These are phyloP conservation scores for Phytopythium kandeliae DNA, from an alignment of 352 stramenopile species.

Conservation along the genomic window DNA sequence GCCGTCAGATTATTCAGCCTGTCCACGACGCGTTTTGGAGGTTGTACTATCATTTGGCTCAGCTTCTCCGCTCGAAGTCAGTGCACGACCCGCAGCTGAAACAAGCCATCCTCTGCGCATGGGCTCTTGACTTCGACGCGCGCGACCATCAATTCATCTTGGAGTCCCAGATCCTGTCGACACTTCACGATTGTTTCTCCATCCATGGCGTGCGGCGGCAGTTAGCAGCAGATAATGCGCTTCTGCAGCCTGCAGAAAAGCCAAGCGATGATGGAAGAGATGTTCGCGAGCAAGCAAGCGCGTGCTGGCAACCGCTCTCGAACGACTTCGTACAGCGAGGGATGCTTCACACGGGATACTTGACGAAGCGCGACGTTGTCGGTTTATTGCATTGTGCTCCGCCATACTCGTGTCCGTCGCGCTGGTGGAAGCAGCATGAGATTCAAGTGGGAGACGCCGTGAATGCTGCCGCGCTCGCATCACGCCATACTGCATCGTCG, in stretches of 20 bases:
- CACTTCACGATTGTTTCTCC: slow-evolving; percentile 70
- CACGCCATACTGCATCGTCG: slow-evolving; percentile 64
- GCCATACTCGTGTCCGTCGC: slow-evolving; percentile 37
- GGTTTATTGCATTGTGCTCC: slow-evolving; percentile 55
- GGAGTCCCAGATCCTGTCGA: slow-evolving; percentile 69
- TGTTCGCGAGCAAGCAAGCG: slow-evolving; percentile 20
- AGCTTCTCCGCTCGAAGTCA: slow-evolving; percentile 34
- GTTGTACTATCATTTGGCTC: slow-evolving; percentile 65
- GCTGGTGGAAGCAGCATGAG: slow-evolving; percentile 63
- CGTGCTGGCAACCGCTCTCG: slow-evolving; percentile 76
- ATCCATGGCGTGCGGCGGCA: slow-evolving; percentile 47
- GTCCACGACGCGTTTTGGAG: slow-evolving; percentile 69
- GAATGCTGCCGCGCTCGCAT: slow-evolving; percentile 10
- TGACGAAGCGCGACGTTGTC: slow-evolving; percentile 81
- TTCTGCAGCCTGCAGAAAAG: slow-evolving; percentile 11
- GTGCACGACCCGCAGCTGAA: slow-evolving; percentile 55
- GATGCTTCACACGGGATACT: slow-evolving; percentile 50
- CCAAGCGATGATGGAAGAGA: not conserved
- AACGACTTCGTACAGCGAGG: slow-evolving; percentile 78
- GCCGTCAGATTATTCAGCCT: slow-evolving; percentile 41
- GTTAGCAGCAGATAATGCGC: slow-evolving; percentile 17
- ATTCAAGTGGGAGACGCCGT: slow-evolving; percentile 7
- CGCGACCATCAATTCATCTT: slow-evolving; percentile 78
- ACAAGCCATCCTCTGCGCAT: slow-evolving; percentile 76
- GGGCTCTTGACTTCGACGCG: slow-evolving; percentile 80